phyloP scores from a whole-genome alignment of 208 protist species.

The Leishmania martiniquensis region DNA sequence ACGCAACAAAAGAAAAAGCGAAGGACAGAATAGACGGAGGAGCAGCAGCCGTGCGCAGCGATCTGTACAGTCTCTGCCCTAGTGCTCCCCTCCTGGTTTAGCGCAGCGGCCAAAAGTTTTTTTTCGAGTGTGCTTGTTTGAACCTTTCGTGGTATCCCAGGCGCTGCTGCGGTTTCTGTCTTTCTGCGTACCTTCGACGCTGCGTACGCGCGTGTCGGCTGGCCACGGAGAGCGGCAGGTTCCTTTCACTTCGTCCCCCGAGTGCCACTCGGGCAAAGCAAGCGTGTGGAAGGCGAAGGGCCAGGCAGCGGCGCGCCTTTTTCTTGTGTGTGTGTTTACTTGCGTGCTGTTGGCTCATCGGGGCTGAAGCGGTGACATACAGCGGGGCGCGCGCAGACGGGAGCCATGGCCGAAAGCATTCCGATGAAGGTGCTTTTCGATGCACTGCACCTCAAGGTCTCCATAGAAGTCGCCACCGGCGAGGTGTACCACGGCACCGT shows the following conservation, averaged over 20 bases:
- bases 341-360: neutral
- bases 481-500: conserved; percentile 92
- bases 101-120: too few relatives aligned
- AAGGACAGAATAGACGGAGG: neutral
- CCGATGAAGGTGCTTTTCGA: conserved; percentile 95
- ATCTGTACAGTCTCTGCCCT: neutral
- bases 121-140: too few relatives aligned
- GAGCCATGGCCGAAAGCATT: conserved; percentile 74
- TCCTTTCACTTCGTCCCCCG: neutral
- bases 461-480: conserved; percentile 91
- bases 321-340: neutral
- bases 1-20: neutral
- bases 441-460: conserved; percentile 86
- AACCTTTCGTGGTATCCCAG: too few relatives aligned
- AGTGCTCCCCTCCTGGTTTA: neutral
- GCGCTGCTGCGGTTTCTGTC: too few relatives aligned
- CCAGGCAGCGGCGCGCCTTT: neutral
- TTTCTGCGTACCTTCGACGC: too few relatives aligned
- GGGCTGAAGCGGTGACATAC: too few relatives aligned
- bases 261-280: too few relatives aligned
- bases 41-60: neutral
- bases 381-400: neutral
- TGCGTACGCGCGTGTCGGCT: too few relatives aligned
- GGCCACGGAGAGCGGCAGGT: too few relatives aligned
- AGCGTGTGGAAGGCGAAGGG: neutral